Percentiles rank a stretch among this genome's conserved stretches.
Conservation (phyloP, 1,284 basidiomycete species). For the Lentinula novae-zelandiae region DNA sequence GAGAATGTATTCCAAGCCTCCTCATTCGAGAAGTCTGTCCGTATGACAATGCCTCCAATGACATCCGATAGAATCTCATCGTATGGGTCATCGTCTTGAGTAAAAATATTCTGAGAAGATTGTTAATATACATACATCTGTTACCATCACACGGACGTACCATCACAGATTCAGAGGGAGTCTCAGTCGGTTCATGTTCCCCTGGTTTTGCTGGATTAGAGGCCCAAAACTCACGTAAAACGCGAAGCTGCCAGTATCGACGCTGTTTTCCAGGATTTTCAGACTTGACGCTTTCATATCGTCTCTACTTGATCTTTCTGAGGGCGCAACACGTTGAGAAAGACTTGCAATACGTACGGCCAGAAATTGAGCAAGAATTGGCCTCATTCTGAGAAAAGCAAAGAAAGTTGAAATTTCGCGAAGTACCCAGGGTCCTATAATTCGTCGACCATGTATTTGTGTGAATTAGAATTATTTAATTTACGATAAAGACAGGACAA, state of each 20-base stretch:
- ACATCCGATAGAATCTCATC: conserved; percentile 31
- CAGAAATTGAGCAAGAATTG: conserved; percentile 6
- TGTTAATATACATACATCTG: conserved; percentile 9
- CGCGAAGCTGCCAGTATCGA: conserved; percentile 36
- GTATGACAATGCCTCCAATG: conserved; percentile 54
- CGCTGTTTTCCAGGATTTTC: conserved; percentile 36
- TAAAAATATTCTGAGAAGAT: conserved; percentile 31
- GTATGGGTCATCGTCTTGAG: conserved; percentile 45
- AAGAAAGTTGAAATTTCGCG: neutral
- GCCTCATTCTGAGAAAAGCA: neutral
- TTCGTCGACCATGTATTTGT: too few relatives aligned
- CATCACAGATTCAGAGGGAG: conserved; percentile 1
- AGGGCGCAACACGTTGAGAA: neutral
- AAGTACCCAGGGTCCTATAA: too few relatives aligned
- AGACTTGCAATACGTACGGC: conserved; percentile 1
- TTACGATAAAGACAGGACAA: neutral
- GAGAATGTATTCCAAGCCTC: conserved; percentile 58
- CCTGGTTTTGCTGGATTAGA: conserved; percentile 14
- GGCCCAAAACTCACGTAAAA: conserved; percentile 39
- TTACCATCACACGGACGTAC: neutral
- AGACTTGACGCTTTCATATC: conserved; percentile 24
- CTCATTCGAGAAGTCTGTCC: conserved; percentile 67
- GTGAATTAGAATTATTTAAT: neutral
- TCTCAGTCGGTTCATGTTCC: neutral
- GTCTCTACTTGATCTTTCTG: conserved; percentile 4